Conservation (phyloP, 2,329 filamentous ascomycete species). For the Ascochyta koolunga region DNA sequence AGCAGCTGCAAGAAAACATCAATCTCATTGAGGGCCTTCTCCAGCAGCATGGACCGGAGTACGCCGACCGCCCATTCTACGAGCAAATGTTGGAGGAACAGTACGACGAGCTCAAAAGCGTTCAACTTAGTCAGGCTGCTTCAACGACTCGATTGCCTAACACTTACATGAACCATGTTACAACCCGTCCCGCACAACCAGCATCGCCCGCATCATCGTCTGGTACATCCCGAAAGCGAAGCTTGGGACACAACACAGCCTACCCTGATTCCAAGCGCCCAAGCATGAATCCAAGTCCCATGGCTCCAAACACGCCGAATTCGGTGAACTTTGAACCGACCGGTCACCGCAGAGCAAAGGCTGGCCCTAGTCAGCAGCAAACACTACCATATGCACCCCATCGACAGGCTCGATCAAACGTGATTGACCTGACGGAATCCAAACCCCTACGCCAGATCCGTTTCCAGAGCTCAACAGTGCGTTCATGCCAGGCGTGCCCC, state of each 20-base stretch:
- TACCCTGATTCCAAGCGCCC: constrained; percentile 33
- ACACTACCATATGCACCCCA: constrained; percentile 1
- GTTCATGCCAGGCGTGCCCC: constrained; percentile 6
- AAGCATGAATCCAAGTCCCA: constrained; percentile 30
- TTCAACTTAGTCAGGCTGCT: background rate
- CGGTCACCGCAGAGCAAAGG: constrained; percentile 5
- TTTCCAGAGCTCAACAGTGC: constrained; percentile 28
- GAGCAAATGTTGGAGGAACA: constrained; percentile 11
- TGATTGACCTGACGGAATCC: constrained; percentile 37
- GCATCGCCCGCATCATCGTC: constrained; percentile 8
- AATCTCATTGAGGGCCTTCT: constrained; percentile 13
- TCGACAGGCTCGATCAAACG: background rate
- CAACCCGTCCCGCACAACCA: background rate
- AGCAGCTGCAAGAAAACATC: constrained; percentile 11
- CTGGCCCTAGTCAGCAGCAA: constrained; percentile 8
- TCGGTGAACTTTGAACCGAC: constrained; percentile 10
- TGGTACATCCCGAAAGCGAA: constrained; percentile 33
- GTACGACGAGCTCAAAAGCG: constrained; percentile 1
- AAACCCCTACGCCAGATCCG: constrained; percentile 31
- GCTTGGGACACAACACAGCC: constrained; percentile 20
- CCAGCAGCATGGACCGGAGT: background rate
- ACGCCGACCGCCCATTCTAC: constrained; percentile 5
- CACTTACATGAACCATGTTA: background rate
- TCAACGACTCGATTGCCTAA: background rate
- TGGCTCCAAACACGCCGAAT: constrained; percentile 30